phyloP scores from a whole-genome alignment of 495 filamentous ascomycete genomes.

The Aspergillus kassunensis region DNA sequence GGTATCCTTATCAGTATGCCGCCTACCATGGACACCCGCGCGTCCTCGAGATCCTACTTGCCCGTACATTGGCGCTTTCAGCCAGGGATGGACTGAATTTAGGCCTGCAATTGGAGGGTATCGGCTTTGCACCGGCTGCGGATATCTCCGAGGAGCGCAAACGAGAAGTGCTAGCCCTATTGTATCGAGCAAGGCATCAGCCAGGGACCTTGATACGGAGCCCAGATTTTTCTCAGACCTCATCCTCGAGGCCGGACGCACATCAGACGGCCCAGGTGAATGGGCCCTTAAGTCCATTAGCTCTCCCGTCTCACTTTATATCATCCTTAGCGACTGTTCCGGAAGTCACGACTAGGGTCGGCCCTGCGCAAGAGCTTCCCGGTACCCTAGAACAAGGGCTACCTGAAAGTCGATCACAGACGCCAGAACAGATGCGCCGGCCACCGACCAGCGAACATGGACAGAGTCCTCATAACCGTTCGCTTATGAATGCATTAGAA shows the following conservation, averaged over 20 bases:
- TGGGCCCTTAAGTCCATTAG: not conserved
- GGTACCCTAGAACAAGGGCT: slow-evolving; percentile 27
- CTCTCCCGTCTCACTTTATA: not conserved
- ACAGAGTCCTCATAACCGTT: not conserved
- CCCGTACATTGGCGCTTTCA: slow-evolving; percentile 11
- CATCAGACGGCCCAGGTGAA: not conserved
- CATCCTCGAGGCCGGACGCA: not conserved
- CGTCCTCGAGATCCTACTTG: slow-evolving; percentile 26
- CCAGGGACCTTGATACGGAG: not conserved
- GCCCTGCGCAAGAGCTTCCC: slow-evolving; percentile 23
- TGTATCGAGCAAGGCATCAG: slow-evolving; percentile 9
- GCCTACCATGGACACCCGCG: slow-evolving; percentile 37
- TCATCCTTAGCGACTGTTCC: not conserved
- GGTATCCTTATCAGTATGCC: slow-evolving; percentile 38
- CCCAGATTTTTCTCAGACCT: not conserved
- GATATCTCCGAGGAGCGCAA: slow-evolving; percentile 23
- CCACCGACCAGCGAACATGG: not conserved
- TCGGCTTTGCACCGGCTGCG: slow-evolving; percentile 25
- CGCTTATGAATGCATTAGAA: not conserved
- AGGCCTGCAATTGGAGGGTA: slow-evolving; percentile 15
- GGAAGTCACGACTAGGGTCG: not conserved
- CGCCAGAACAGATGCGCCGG: slow-evolving; percentile 22
- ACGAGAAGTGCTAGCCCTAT: slow-evolving; percentile 17
- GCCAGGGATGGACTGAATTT: slow-evolving; percentile 12
- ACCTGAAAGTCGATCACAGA: slow-evolving; percentile 22